Evolutionary conservation across 1,139 yeast species (phyloP).

Genomic region (Debaryomyces subglobosus): DNA sequence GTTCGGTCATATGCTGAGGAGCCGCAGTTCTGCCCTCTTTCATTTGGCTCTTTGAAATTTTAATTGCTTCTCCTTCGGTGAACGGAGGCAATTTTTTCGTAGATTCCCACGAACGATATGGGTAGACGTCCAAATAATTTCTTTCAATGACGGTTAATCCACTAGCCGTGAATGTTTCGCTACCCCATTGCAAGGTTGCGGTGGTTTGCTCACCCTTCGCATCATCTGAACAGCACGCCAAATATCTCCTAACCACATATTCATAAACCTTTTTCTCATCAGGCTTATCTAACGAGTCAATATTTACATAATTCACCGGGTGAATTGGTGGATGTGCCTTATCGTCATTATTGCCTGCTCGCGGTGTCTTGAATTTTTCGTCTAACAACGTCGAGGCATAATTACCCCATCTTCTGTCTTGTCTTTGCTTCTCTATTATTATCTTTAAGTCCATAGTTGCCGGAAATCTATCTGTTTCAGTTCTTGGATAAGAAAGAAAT

Average conservation of each 20-base stretch:
- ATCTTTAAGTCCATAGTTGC: conserved; percentile 66
- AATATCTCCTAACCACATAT: conserved; percentile 79
- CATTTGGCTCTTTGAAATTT: conserved; percentile 57
- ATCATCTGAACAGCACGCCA: conserved; percentile 92
- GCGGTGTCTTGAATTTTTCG: conserved; percentile 57
- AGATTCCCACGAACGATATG: conserved; percentile 79
- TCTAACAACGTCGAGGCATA: conserved; percentile 41
- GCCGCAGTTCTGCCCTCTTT: conserved; percentile 78
- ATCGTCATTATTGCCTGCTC: conserved; percentile 84
- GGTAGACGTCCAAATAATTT: conserved; percentile 80
- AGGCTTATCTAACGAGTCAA: conserved; percentile 36
- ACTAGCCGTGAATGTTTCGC: conserved; percentile 66
- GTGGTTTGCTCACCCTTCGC: conserved; percentile 77
- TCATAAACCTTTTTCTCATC: conserved; percentile 80
- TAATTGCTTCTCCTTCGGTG: conserved; percentile 55
- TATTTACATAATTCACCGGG: conserved; percentile 63
- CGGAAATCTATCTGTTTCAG: conserved; percentile 93
- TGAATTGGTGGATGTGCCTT: conserved; percentile 99
- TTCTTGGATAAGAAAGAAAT: conserved; percentile 91
- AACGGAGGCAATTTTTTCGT: conserved; percentile 69
- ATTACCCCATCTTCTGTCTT: conserved; percentile 51
- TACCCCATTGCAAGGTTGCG: conserved; percentile 73
- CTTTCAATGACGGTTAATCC: conserved; percentile 74
- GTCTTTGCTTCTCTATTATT: conserved; percentile 62
- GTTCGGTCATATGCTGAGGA: conserved; percentile 84